Evolutionary conservation across 75 land plant species (phyloP), one percentile per base, ranked within the genome.

Genomic region (Pinus albicaulis): DNA sequence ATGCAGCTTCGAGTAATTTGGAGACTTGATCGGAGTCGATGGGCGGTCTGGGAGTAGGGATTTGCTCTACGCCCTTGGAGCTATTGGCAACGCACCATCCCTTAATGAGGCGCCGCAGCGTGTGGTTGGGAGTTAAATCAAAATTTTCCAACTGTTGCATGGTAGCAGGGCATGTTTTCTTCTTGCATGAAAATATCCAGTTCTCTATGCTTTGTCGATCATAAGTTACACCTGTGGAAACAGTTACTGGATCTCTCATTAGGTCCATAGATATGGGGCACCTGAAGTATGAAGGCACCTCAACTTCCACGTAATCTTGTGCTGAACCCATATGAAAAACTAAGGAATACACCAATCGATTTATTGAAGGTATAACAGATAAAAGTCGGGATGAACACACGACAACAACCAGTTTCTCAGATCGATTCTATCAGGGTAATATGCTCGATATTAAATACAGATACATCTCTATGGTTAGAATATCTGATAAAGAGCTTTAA

Each of bases 231-330:
- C 94, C 94, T 62, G 94, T 87, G 36, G 78, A 22, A 44, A 90
- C 74, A 8, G 83, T 88, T 20, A 92, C 94, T 11, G 92, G 94
- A 72, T 92, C 94, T 59, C 79, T 76, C 94, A 92, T 90, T 28
- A 89, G 82, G 73, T 92, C 83, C 59, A 92, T 74, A 0, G 92
- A 92, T 17, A 92, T 92, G 15, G 94, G 94, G 70, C 94, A 92
- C 4, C 82, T 76, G 69, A 92, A 90, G 71, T 85, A 86, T 3
- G 77, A 34, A 20, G 94, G 94, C 22, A 90, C 73, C 56, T 92
- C 85, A 12, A 89, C 76, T 17, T 83, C 81, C 5, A 31, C 4
- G 28, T 63, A 48, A 48, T 48, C 53, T 10, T 48, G 11, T 48
- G 53, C 12, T 48, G 53, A 48, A 48, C 10, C 53, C 53, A 48